Evolutionary conservation across 1,139 yeast species (phyloP).

Genomic region (Lipomyces yarrowii): DNA sequence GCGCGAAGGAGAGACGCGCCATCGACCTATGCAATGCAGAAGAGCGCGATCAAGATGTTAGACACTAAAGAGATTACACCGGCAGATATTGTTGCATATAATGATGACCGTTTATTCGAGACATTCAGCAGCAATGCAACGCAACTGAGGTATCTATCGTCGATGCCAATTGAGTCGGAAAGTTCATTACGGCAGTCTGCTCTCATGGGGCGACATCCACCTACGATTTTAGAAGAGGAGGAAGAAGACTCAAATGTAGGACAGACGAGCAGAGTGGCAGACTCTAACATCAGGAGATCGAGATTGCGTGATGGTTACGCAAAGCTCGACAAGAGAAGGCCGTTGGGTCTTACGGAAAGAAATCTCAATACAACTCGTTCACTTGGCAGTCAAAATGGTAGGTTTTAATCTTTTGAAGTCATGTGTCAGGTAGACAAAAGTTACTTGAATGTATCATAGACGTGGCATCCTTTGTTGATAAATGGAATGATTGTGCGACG

Average conservation of each 20-base stretch:
- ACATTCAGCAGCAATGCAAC: conserved; percentile 10
- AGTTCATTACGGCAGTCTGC: neutral
- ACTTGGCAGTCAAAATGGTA: neutral
- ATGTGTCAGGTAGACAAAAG: neutral
- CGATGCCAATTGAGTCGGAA: neutral
- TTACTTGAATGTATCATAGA: neutral
- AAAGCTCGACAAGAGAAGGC: neutral
- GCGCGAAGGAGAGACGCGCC: neutral
- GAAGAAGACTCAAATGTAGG: conserved; percentile 4
- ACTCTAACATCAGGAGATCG: neutral
- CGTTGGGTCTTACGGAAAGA: neutral
- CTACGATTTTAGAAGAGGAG: conserved; percentile 12
- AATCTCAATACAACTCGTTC: neutral
- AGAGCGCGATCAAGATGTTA: neutral
- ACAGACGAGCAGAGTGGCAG: neutral
- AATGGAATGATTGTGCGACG: neutral
- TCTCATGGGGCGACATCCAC: neutral
- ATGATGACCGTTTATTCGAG: neutral
- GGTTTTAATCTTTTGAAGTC: neutral
- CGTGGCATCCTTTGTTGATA: neutral
- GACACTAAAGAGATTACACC: neutral
- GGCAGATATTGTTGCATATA: neutral
- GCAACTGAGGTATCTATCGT: neutral
- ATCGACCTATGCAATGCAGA: neutral
- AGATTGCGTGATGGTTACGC: neutral